phyloP scores from a whole-genome alignment of 2,329 filamentous ascomycete genomes.

The Dactylellina cionopaga region DNA sequence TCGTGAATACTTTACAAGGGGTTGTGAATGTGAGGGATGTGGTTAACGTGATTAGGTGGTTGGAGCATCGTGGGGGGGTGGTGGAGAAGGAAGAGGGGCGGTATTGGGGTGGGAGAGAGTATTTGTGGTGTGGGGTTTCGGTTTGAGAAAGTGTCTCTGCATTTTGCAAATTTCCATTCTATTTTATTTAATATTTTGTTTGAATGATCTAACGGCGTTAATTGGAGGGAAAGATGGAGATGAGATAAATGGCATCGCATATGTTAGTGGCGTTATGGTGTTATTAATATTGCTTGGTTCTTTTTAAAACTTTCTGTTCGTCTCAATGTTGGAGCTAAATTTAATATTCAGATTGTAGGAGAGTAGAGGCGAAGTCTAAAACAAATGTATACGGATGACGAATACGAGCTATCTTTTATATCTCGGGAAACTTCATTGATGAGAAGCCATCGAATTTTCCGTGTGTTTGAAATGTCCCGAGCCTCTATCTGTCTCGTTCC shows the following conservation, averaged over 20 bases:
- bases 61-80: constrained; percentile 38
- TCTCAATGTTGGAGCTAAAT: not conserved
- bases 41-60: constrained; percentile 31
- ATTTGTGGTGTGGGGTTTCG: constrained; percentile 40
- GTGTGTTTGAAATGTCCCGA: too few relatives aligned
- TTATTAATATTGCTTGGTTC: constrained; percentile 1
- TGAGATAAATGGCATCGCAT: not conserved
- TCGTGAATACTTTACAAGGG: constrained; percentile 33
- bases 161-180: not conserved
- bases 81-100: constrained; percentile 28
- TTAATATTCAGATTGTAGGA: too few relatives aligned
- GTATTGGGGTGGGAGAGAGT: constrained; percentile 45
- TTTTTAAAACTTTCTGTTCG: not conserved
- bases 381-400: too few relatives aligned
- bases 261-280: constrained; percentile 21
- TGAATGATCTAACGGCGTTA: constrained; percentile 10
- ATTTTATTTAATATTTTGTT: not conserved
- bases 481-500: too few relatives aligned
- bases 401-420: too few relatives aligned
- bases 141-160: not conserved
- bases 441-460: too few relatives aligned
- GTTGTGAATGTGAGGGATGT: constrained; percentile 37
- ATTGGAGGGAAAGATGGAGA: not conserved
- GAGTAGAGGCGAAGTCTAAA: too few relatives aligned
- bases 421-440: too few relatives aligned